Base-by-base conservation (phyloP, 371 early-diverging fungal species). In the Apophysomyces elegans region DNA sequence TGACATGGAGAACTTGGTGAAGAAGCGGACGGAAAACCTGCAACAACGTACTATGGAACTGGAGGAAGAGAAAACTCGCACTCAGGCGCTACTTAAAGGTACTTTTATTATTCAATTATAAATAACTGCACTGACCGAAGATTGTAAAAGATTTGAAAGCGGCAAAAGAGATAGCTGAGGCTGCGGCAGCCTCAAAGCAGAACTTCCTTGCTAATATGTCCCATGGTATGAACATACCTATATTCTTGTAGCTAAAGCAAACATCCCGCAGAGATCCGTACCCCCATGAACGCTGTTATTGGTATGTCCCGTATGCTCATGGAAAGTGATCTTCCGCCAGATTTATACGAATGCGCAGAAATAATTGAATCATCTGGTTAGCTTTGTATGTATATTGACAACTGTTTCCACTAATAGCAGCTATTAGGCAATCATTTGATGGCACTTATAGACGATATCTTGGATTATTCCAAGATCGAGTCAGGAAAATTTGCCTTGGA, bases 401-500 rank as follows among this genome's bases (percentile, higher is more conserved):
- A 21, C 5, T n/a, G 14, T 18, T 46, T 9, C 5, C 59, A 14
- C 21, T 21, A 7, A 35, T 1, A 8, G 45, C 11, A 16, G 5
- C 2, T 16, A n/a, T 50, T 50, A 70, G 70, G 70, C 12, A 76
- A 83, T 59, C 76, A 75, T 13, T 71, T 84, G 11, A 71, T 84
- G 71, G 75, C 78, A 1, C 66, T 87, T 6, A 79, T 87, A 35
- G 81, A 86, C 62, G 85, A 87, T 66, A 84, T 87, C 36, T 67
- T 87, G 21, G 88, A 87, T 60, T 83, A 77, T 61, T 80, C 82
- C 18, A 86, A 84, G 69, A 73, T 87, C 26, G 88, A 87, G 65
- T 80, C 85, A 21, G 84, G 83, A 5, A 82, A 85, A 56, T 61
- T 87, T 5, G 72, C 69, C 1, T 67, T 87, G 44, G 78, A 81